A percentile compares a stretch with the other conserved stretches of the same genome.
phyloP scores from a whole-genome alignment of 1,139 yeast genomes.

The Chernovozyma sophiae-reginae region DNA sequence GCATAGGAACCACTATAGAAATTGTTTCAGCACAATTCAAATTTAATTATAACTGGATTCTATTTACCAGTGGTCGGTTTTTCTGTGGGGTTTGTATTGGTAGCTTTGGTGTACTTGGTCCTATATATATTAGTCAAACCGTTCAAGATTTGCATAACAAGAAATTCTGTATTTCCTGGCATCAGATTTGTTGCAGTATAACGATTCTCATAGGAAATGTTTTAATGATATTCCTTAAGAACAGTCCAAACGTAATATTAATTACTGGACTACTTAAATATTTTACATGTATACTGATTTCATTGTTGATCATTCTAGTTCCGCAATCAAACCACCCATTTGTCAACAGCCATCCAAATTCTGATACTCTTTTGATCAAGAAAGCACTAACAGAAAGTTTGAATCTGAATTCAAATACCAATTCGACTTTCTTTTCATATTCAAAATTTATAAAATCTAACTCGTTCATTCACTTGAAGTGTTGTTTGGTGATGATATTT shows the following conservation, averaged over 20 bases:
- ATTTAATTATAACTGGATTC: constrained; percentile 9
- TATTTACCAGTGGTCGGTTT: constrained; percentile 17
- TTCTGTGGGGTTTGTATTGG: constrained; percentile 7
- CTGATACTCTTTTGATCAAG: background rate
- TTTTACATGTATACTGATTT: background rate
- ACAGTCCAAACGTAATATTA: background rate
- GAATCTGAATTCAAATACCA: background rate
- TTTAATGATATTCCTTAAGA: constrained; percentile 3
- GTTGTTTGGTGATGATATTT: constrained; percentile 22
- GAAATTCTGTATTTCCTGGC: constrained; percentile 19
- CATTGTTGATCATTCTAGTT: background rate
- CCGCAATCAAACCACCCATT: constrained; percentile 1
- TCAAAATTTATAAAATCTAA: background rate
- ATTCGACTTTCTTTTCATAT: background rate
- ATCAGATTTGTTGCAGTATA: constrained; percentile 21
- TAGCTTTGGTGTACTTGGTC: constrained; percentile 17
- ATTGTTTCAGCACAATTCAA: constrained; percentile 6
- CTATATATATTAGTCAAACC: constrained; percentile 17
- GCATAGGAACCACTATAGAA: constrained; percentile 16
- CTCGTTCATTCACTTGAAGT: background rate
- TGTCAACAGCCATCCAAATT: background rate
- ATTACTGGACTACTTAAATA: background rate
- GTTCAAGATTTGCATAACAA: constrained; percentile 9
- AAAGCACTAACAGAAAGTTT: background rate
- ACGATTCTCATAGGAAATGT: constrained; percentile 21